These are phyloP conservation scores for Candida peoriensis DNA, from an alignment of 805 yeast genomes.

Conservation along the genomic window DNA sequence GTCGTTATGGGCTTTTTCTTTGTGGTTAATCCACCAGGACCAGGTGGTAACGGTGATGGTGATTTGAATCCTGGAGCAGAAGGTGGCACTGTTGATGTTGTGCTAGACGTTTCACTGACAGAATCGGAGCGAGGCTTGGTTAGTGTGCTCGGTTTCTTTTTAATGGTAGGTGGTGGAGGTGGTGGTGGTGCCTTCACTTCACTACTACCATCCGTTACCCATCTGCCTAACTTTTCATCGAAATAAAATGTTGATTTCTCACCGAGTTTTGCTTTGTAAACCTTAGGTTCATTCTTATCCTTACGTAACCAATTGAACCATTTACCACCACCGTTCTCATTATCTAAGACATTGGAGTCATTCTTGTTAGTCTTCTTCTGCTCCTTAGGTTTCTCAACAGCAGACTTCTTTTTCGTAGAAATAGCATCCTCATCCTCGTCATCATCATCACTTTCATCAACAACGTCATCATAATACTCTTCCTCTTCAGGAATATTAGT, in stretches of 20 bases:
- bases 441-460: constrained; percentile 37
- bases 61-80: constrained; percentile 6
- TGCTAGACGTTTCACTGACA: constrained; percentile 10
- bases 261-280: constrained; percentile 82
- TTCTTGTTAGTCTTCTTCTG: constrained; percentile 18
- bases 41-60: constrained; percentile 1
- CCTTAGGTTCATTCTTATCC: constrained; percentile 63
- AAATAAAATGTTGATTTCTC: constrained; percentile 67
- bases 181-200: constrained; percentile 78
- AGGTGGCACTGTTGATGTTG: constrained; percentile 1
- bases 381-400: constrained; percentile 17
- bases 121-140: constrained; percentile 36
- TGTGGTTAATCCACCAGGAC: constrained; percentile 1
- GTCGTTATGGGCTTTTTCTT: constrained; percentile 16
- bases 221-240: constrained; percentile 79
- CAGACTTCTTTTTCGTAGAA: constrained; percentile 11
- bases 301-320: constrained; percentile 63
- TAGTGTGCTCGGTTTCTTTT: constrained; percentile 28
- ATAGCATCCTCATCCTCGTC: constrained; percentile 26
- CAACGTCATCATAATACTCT: constrained; percentile 41
- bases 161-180: constrained; percentile 42
- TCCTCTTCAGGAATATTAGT: constrained; percentile 32
- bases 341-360: constrained; percentile 10
- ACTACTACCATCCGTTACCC: constrained; percentile 70
- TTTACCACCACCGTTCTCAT: constrained; percentile 17